phyloP scores from a whole-genome alignment of 768 basidiomycete genomes.

The Hypholoma fasciculare region DNA sequence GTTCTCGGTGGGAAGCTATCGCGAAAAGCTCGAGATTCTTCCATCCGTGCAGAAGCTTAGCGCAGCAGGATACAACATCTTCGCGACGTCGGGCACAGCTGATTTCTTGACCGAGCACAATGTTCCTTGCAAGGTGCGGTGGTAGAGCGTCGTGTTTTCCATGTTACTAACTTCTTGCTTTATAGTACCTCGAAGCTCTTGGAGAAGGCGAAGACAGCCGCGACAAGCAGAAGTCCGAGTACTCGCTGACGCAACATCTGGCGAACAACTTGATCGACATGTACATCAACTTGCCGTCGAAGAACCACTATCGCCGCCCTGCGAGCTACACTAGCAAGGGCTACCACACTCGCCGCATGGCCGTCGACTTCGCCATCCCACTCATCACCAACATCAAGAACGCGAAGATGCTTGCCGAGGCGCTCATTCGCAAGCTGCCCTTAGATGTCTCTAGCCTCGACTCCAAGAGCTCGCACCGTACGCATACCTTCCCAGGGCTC shows the following conservation, averaged over 20 bases:
- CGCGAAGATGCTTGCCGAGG: conserved; percentile 94
- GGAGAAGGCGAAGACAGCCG: conserved; percentile 58
- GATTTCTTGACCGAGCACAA: conserved; percentile 98
- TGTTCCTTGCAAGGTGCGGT: conserved; percentile 82
- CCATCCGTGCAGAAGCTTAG: conserved; percentile 96
- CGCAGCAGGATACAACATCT: conserved; percentile 91
- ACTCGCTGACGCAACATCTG: conserved; percentile 94
- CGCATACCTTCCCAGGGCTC: conserved; percentile 89
- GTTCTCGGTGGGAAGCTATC: conserved; percentile 94
- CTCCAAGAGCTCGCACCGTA: conserved; percentile 91
- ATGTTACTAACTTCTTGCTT: not conserved
- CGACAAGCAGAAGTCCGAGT: conserved; percentile 91
- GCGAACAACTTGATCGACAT: conserved; percentile 98
- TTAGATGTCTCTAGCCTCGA: conserved; percentile 90
- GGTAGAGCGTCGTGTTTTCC: not conserved
- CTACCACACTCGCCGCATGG: conserved; percentile 96
- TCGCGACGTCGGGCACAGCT: conserved; percentile 95
- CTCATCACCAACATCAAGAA: conserved; percentile 99
- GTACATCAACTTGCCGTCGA: conserved; percentile 99
- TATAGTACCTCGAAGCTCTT: conserved; percentile 86
- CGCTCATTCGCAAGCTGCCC: conserved; percentile 85
- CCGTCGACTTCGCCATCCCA: conserved; percentile 97
- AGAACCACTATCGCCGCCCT: conserved; percentile 95
- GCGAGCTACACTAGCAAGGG: conserved; percentile 97
- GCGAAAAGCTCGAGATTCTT: conserved; percentile 95